Base-by-base conservation (phyloP, 495 filamentous ascomycete genomes). In the Xylaria sp. region DNA sequence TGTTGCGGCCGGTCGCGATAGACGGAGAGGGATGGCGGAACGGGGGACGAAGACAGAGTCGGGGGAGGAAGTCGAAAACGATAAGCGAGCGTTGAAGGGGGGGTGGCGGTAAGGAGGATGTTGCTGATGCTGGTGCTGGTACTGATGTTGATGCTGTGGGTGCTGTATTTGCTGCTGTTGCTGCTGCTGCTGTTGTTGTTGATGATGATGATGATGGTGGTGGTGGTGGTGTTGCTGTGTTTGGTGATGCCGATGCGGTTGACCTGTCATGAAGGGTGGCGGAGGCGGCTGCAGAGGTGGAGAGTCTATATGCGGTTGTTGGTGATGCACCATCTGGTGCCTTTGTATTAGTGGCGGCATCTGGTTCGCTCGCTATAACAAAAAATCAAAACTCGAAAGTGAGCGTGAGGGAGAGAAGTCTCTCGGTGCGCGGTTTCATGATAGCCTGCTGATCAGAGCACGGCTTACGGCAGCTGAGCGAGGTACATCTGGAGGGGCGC, bases 311-410 rank as follows among this genome's bases (percentile, higher is more conserved):
- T 77, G 80, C 17, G 59, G 68, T 31, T 78, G 76, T 55, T 77
- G 55, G 64, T 73, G 43, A 31, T 78, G 83, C 84, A 85, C 84
- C 84, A 80, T 80, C 64, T 78, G 84, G 84, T 84, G 84, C 81
- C 79, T 80, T 69, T 85, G 83, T 61, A 85, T 74, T 71, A 82
- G 78, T 61, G 83, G 82, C 58, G 83, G 74, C 83, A 85, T 85
- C 58, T 78, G 72, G 74, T 48, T 37, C 33, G 61, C 61, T 71
- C 50, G 61, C 69, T 71, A 65, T 37, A 71, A 65, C 63, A 62
- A 66, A 62, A 61, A 40, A 70, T 69, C 68, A 46, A 58, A 50
- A 69, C 68, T 71, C 70, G 35, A 68, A 69, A 75, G 70, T 48
- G 73, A 69, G 48, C 43, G 68, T 71, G 55, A 53, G 50, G 17